These are phyloP conservation scores for Moniliophthora roreri DNA, from an alignment of 1,284 basidiomycete genomes.

Conservation along the genomic window DNA sequence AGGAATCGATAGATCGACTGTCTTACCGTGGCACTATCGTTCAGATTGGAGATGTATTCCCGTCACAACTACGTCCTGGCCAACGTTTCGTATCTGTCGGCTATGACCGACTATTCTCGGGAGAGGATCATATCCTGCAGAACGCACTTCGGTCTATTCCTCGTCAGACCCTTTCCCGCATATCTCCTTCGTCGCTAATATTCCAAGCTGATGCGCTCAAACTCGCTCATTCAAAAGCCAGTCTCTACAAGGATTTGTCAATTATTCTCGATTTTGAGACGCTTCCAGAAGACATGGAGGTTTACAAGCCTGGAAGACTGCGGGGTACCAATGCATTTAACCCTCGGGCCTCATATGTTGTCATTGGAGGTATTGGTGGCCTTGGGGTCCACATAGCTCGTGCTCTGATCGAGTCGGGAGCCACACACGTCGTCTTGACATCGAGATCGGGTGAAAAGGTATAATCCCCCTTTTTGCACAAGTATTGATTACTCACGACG, in stretches of 20 bases:
- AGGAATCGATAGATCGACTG: neutral
- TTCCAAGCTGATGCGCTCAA: conserved; percentile 2
- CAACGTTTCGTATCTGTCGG: neutral
- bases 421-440: conserved; percentile 3
- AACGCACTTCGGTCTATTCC: neutral
- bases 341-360: neutral
- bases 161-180: neutral
- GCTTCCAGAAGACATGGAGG: neutral
- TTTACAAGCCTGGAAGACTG: neutral
- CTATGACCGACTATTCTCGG: neutral
- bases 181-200: neutral
- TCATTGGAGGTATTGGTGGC: neutral
- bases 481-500: neutral
- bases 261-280: conserved; percentile 4
- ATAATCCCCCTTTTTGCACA: neutral
- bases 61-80: neutral
- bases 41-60: neutral
- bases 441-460: conserved; percentile 4
- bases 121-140: neutral
- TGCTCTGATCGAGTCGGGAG: neutral
- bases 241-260: neutral
- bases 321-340: neutral
- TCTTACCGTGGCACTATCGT: conserved; percentile 2
- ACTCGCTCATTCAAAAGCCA: conserved; percentile 1
- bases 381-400: neutral